Evolutionary conservation across 2,329 filamentous ascomycete species (phyloP).

Genomic region (Ascochyta clinopodiicola): DNA sequence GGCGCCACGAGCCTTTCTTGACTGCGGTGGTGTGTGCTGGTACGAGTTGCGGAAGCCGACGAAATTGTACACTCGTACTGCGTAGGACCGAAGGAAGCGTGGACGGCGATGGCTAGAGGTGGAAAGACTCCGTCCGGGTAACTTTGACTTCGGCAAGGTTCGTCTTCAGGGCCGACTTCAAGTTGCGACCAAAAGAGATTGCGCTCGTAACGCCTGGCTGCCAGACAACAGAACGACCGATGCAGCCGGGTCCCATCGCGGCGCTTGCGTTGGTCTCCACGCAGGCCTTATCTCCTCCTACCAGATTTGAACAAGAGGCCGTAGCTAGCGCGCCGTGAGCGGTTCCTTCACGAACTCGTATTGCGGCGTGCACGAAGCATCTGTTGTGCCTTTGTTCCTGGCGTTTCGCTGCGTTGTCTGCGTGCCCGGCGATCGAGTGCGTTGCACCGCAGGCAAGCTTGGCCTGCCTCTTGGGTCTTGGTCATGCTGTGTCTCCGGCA

Average conservation of each 20-base stretch:
- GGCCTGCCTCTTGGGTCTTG: constrained; percentile 3
- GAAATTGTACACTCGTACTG: constrained; percentile 6
- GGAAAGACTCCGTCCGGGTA: constrained; percentile 21
- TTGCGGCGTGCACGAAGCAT: constrained; percentile 16
- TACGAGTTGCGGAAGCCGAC: constrained; percentile 23
- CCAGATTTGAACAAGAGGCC: constrained; percentile 4
- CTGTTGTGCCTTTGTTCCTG: constrained; percentile 22
- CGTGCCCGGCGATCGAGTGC: constrained; percentile 1
- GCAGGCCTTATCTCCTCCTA: constrained; percentile 11
- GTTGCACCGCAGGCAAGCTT: constrained; percentile 3
- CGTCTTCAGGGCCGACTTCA: not conserved
- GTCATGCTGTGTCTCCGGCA: constrained; percentile 23
- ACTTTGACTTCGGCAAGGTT: not conserved
- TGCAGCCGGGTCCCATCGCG: not conserved
- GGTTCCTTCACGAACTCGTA: constrained; percentile 15
- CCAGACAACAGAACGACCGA: not conserved
- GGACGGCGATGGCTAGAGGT: constrained; percentile 24
- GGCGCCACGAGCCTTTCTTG: constrained; percentile 29
- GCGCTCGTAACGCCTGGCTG: constrained; percentile 8
- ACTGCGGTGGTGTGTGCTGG: constrained; percentile 12
- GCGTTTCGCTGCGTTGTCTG: constrained; percentile 20
- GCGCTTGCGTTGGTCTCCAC: not conserved
- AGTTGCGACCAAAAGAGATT: not conserved
- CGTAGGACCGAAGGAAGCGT: not conserved
- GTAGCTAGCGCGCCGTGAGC: constrained; percentile 8